Conservation (phyloP, 2,329 filamentous ascomycete genomes). For the Aspergillus puulaauensis region DNA sequence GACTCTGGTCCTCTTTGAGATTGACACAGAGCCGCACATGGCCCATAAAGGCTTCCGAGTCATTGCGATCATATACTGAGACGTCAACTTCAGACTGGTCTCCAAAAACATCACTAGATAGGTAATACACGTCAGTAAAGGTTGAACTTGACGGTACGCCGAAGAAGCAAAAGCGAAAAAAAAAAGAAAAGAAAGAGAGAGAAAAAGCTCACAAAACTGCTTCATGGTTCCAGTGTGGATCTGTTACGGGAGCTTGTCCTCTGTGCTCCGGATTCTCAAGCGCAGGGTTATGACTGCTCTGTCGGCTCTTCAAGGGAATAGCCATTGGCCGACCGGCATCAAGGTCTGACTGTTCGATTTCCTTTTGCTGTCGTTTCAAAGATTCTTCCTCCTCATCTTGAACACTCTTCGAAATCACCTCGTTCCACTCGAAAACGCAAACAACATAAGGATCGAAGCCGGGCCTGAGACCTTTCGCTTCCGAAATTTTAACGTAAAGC, state of each 20-base stretch:
- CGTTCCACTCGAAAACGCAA: constrained; percentile 93
- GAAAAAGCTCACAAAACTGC: constrained; percentile 76
- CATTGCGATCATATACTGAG: constrained; percentile 85
- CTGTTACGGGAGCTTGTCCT: constrained; percentile 67
- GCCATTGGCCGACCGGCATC: constrained; percentile 84
- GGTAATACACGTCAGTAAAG: not conserved
- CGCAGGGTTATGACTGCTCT: constrained; percentile 91
- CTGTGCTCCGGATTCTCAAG: constrained; percentile 62
- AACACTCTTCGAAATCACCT: constrained; percentile 88
- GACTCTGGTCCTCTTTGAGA: constrained; percentile 66
- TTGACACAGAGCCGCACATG: constrained; percentile 80
- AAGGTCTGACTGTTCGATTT: constrained; percentile 67
- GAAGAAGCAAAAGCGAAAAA: not conserved
- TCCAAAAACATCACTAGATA: constrained; percentile 76
- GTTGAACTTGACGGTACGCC: not conserved
- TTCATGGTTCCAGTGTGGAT: constrained; percentile 93
- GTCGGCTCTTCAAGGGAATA: constrained; percentile 94
- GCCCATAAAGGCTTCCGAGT: constrained; percentile 86
- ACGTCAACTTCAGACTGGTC: constrained; percentile 88
- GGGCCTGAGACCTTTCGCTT: constrained; percentile 77
- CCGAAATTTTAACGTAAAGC: constrained; percentile 81
- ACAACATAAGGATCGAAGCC: constrained; percentile 92
- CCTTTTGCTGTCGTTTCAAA: constrained; percentile 57
- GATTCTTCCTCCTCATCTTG: constrained; percentile 62
- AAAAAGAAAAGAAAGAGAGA: not conserved